Percentiles rank a stretch among this genome's conserved stretches.
Evolutionary conservation across 257 asterid species (phyloP).

Genomic region (Petrea volubilis): DNA sequence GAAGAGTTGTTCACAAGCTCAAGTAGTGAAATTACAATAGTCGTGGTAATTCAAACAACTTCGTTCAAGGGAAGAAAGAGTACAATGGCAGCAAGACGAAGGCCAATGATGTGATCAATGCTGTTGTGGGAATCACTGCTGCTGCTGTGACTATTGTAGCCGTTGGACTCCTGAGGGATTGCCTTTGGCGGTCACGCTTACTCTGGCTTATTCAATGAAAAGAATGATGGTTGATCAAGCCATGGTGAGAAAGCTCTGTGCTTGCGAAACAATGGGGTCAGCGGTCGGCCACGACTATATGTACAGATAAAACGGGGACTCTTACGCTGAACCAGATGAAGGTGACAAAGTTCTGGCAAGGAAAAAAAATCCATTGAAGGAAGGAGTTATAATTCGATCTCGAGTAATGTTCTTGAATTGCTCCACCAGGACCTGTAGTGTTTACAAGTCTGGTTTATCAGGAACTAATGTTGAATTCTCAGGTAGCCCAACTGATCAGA

Average conservation of each 20-base stretch:
- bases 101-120: conserved; percentile 30
- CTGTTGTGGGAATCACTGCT: conserved; percentile 34
- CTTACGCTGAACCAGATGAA: conserved; percentile 27
- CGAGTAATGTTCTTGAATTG: conserved; percentile 6
- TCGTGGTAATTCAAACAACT: too few species aligned
- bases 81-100: conserved; percentile 27
- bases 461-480: conserved; percentile 23
- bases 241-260: conserved; percentile 39
- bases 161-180: conserved; percentile 55
- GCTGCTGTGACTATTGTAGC: conserved; percentile 47
- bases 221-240: conserved; percentile 51
- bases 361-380: neutral
- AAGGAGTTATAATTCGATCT: neutral
- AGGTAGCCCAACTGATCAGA: conserved; percentile 62
- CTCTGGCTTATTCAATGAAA: conserved; percentile 47
- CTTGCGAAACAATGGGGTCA: conserved; percentile 38
- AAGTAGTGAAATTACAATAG: too few species aligned
- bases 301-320: conserved; percentile 39
- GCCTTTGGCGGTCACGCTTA: conserved; percentile 43
- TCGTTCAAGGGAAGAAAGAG: conserved; percentile 25
- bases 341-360: conserved; percentile 15
- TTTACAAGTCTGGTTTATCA: neutral
- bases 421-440: conserved; percentile 13
- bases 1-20: too few species aligned
- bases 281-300: conserved; percentile 30